Base-by-base conservation (phyloP, 2,329 filamentous ascomycete genomes). In the Alternaria dauci region DNA sequence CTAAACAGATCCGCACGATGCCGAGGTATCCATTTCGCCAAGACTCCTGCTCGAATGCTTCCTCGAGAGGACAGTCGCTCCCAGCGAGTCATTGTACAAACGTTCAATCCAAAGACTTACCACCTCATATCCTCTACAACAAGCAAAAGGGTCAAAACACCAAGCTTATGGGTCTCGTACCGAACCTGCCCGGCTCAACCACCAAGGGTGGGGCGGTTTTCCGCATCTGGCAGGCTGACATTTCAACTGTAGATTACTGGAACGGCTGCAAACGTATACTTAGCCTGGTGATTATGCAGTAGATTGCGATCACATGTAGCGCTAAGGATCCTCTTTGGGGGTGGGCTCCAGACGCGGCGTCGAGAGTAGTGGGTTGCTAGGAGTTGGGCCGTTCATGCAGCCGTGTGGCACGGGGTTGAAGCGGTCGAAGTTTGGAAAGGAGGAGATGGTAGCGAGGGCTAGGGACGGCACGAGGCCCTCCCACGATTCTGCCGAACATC, bases 201-300 rank as follows among this genome's bases (percentile, higher is more conserved):
- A 20, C 42, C 28, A 18, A 48, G 39, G 36, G 38, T 39, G 48
- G 52, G 54, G 51, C 50, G 63, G 69, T 66, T 52, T 76, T 59
- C 73, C 69, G 16, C 28, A 69, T 71, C 16, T 41, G 71, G 73
- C 52, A 76, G 52, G 46, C 42, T 48, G 16, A 38, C 23, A 36
- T 36, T 25, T 32, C 39, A 34, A 52, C 63, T 63, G 57, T 76
- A 56, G 73, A 76, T 71, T 61, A 59, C 73, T 76, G 72, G 71
- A 76, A 74, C 71, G 56, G 58, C 71, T 74, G 71, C 71, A 71
- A 74, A 74, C 73, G 39, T 66, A 58, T 63, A 61, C 54, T 61
- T 69, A 71, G 58, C 65, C 56, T 60, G 60, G 55, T 23, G 47
- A 48, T 53, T 44, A 56, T 66, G 63, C 64, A 67, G 67, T 58